Evolutionary conservation across 176 grass and related monocot species (phyloP), one percentile per base, ranked within the genome.

Genomic region (Avena eriantha): DNA sequence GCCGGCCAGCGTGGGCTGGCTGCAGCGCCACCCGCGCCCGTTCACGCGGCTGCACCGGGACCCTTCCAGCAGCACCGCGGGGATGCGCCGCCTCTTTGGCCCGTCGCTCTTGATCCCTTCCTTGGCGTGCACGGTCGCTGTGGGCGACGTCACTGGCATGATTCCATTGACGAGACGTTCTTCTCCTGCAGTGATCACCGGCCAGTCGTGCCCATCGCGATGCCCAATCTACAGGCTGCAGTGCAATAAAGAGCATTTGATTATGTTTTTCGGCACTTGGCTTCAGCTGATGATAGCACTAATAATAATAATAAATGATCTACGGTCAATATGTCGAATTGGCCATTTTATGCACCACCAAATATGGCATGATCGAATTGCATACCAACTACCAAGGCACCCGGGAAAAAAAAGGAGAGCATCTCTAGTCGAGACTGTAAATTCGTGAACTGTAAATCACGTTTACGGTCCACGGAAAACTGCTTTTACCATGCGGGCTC

Each of bases 41-140:
- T 99, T 99, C 58, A 97, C 88, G 51, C 97, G 97, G 89, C 97
- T 94, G 87, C 97, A 99, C 76, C 97, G 86, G 0, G 97, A 99
- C 31, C 97, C 97, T 58, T 91, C 94, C 85, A 87, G 49, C 36
- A 93, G 76, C 80, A 86, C 87, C 15, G 87, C 83, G 8, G 90
- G 69, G 19, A 78, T 72, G 1, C 87, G 84, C 76, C 82, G 84
- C 82, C 86, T 88, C 73, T 82, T 95, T 50, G 12, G 17, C 17
- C 73, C 26, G 14, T 74, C 65, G 10, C 39, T 69, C 41, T 65
- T 81, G 31, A 71, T 61, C 66, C 74, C 87, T 24, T 83, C 58
- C 69, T 82, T 86, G 10, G 7, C 71, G 29, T 46, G 36, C 15
- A 23, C 17, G 3, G 10, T 5, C 17, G 12, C 21, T 18, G 1